Conservation (phyloP, 2,329 filamentous ascomycete genomes). For the Apiospora pterosperma region DNA sequence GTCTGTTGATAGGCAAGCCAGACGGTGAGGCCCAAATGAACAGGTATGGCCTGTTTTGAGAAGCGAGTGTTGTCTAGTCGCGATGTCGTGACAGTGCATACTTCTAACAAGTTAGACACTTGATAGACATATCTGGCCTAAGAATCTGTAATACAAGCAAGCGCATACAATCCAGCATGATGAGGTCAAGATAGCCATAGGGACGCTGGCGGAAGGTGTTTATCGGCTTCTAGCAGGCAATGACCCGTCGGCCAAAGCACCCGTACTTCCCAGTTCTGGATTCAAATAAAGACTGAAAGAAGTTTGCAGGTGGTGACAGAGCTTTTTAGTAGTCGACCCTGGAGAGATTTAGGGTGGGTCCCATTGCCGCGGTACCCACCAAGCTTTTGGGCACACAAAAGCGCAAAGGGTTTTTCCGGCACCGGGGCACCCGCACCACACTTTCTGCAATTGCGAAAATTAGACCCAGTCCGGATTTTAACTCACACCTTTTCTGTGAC, state of each 20-base stretch:
- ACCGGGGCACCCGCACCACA: not conserved
- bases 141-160: not conserved
- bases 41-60: too few species aligned
- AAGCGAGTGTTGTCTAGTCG: too few species aligned
- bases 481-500: not conserved
- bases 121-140: not conserved
- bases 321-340: not conserved
- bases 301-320: not conserved
- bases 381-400: not conserved
- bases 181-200: not conserved
- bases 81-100: too few species aligned
- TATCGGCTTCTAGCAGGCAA: not conserved
- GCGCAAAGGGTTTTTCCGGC: constrained; percentile 5
- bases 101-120: not conserved
- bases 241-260: not conserved
- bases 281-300: not conserved
- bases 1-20: not conserved
- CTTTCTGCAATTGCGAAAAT: not conserved
- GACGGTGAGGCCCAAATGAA: not conserved
- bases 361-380: not conserved
- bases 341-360: not conserved
- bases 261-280: too few species aligned
- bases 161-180: not conserved
- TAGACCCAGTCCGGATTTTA: constrained; percentile 1
- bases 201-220: not conserved